phyloP scores from a whole-genome alignment of 176 grass and related monocot genomes.

The Aegilops tauschii region DNA sequence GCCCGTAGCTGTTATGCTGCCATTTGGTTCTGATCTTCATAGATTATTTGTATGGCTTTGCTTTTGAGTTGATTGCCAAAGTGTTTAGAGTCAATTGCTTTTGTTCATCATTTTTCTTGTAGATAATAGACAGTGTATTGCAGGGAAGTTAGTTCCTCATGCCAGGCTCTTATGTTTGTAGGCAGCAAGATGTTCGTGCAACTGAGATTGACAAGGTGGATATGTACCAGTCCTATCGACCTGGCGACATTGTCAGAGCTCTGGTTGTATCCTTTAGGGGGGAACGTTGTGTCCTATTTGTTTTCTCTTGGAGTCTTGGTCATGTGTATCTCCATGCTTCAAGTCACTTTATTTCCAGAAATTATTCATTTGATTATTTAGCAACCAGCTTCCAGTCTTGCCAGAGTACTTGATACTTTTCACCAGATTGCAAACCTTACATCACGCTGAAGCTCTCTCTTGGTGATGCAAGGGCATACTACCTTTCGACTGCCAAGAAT shows the following conservation, averaged over 20 bases:
- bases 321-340: not conserved
- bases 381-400: not conserved
- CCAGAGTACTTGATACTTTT: slow-evolving; percentile 20
- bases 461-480: slow-evolving; percentile 97
- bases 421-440: slow-evolving; percentile 43
- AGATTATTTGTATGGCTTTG: not conserved
- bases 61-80: not conserved
- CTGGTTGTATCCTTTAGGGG: slow-evolving; percentile 50
- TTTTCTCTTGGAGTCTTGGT: not conserved
- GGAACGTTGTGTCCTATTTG: not conserved
- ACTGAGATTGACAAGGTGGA: slow-evolving; percentile 99
- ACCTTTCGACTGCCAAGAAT: slow-evolving; percentile 93
- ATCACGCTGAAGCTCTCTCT: slow-evolving; percentile 72
- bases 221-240: slow-evolving; percentile 92
- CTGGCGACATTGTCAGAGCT: slow-evolving; percentile 44
- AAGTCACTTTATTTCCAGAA: not conserved
- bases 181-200: slow-evolving; percentile 97
- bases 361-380: slow-evolving; percentile 10
- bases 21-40: not conserved
- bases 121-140: not conserved
- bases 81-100: not conserved
- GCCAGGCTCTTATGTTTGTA: slow-evolving; percentile 12
- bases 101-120: not conserved
- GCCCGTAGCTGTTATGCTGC: not conserved
- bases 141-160: not conserved